These are phyloP conservation scores for Pythium grandisporangium DNA, from an alignment of 352 stramenopile genomes.

Conservation along the genomic window DNA sequence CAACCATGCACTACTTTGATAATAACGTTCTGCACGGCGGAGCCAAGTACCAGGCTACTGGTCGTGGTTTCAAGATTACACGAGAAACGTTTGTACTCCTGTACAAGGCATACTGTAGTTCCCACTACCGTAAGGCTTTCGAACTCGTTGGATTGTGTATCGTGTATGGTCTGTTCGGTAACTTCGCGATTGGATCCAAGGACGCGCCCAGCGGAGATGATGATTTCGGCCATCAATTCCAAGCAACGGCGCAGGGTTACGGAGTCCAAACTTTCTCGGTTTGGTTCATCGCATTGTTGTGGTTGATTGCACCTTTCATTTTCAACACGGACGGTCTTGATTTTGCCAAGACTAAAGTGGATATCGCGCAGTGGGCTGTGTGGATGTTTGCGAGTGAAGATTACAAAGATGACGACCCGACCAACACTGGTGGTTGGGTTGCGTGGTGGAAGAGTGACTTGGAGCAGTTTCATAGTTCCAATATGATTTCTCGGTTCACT, in stretches of 20 bases:
- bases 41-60: conserved; percentile 71
- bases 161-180: conserved; percentile 56
- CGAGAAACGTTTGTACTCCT: conserved; percentile 67
- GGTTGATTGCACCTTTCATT: conserved; percentile 59
- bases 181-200: conserved; percentile 55
- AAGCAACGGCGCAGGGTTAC: conserved; percentile 55
- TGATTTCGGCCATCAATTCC: conserved; percentile 46
- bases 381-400: conserved; percentile 67
- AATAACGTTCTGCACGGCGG: conserved; percentile 68
- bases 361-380: conserved; percentile 42
- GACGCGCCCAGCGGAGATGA: conserved; percentile 36
- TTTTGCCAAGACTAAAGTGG: conserved; percentile 65
- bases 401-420: conserved; percentile 50
- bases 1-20: conserved; percentile 80
- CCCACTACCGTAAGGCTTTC: conserved; percentile 69
- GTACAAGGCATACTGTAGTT: conserved; percentile 67
- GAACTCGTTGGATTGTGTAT: conserved; percentile 64
- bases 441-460: conserved; percentile 65
- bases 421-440: conserved; percentile 66
- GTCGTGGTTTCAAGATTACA: conserved; percentile 79
- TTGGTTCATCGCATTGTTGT: conserved; percentile 71
- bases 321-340: conserved; percentile 78
- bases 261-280: conserved; percentile 73
- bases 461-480: conserved; percentile 48
- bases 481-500: conserved; percentile 57